A percentile compares a stretch with the other conserved stretches of the same genome.
phyloP scores from a whole-genome alignment of 768 basidiomycete genomes.

The Sarcomyxa edulis region DNA sequence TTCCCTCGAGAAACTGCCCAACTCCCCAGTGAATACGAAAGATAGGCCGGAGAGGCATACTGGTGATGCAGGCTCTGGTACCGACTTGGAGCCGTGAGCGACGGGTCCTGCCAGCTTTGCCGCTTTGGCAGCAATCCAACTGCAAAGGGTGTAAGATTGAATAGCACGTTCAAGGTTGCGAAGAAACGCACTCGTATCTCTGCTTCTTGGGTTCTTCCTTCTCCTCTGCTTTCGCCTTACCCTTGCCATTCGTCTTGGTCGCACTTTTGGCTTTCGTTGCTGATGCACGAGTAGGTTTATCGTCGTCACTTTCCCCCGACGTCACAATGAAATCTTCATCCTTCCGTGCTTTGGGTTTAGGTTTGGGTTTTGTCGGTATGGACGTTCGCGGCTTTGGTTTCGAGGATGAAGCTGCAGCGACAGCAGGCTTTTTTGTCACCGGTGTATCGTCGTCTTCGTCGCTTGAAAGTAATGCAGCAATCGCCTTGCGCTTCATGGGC shows the following conservation, averaged over 20 bases:
- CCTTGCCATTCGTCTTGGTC: conserved; percentile 12
- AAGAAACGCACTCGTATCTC: no score
- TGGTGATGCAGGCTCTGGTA: conserved; percentile 60
- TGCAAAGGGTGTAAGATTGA: no score
- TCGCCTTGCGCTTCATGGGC: not conserved
- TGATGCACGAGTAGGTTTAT: conserved; percentile 15
- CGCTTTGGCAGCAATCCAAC: conserved; percentile 51
- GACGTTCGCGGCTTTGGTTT: conserved; percentile 3
- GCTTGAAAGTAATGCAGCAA: no score
- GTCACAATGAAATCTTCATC: conserved; percentile 28
- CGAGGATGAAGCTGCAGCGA: no score
- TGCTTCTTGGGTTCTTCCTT: conserved; percentile 14
- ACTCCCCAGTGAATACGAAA: conserved; percentile 95
- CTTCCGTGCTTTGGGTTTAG: conserved; percentile 7
- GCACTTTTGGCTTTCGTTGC: conserved; percentile 12
- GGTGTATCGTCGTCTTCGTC: no score
- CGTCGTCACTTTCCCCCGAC: conserved; percentile 18
- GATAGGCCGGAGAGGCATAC: conserved; percentile 81
- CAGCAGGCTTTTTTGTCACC: no score
- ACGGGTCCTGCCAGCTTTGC: conserved; percentile 57
- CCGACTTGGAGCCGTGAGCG: conserved; percentile 63
- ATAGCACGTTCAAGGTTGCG: conserved; percentile 1
- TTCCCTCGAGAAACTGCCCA: conserved; percentile 81
- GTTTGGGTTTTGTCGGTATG: not conserved
- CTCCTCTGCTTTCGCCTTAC: conserved; percentile 8